Conservation (phyloP, 2,329 filamentous ascomycete species). For the Botrytis byssoidea region DNA sequence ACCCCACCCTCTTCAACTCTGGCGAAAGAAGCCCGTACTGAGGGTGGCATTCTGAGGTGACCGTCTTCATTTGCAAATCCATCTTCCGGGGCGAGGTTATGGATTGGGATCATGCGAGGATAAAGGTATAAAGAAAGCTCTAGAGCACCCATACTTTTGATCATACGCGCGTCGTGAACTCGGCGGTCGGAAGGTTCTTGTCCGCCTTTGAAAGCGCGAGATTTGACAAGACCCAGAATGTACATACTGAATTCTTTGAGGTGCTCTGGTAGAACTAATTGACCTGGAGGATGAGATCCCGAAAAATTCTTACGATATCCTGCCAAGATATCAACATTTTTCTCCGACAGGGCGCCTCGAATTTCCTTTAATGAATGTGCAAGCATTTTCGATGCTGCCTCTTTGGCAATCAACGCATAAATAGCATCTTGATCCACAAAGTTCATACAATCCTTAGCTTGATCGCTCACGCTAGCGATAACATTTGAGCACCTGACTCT, state of each 20-base stretch:
- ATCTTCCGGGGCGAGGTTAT: conserved; percentile 83
- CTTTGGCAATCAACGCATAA: conserved; percentile 83
- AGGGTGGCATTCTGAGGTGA: conserved; percentile 78
- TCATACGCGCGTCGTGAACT: conserved; percentile 86
- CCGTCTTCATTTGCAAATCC: conserved; percentile 86
- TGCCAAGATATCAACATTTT: conserved; percentile 87
- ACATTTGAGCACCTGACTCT: conserved; percentile 91
- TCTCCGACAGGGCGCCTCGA: conserved; percentile 78
- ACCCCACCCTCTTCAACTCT: conserved; percentile 89
- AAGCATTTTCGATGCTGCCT: conserved; percentile 82
- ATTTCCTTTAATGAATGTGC: conserved; percentile 79
- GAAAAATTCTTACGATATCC: conserved; percentile 92
- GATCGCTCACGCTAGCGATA: conserved; percentile 87
- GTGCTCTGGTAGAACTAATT: conserved; percentile 92
- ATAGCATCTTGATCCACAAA: conserved; percentile 96
- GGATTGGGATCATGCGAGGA: conserved; percentile 86
- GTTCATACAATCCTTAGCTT: conserved; percentile 80
- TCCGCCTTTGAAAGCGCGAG: conserved; percentile 88
- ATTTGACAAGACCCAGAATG: conserved; percentile 85
- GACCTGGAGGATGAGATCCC: conserved; percentile 78
- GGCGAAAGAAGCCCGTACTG: conserved; percentile 79
- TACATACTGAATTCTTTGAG: conserved; percentile 98
- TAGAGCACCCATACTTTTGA: conserved; percentile 80
- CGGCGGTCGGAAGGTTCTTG: conserved; percentile 87
- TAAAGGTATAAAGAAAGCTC: conserved; percentile 93